phyloP scores from a whole-genome alignment of 2,329 filamentous ascomycete species.

The Cytospora schulzeri region DNA sequence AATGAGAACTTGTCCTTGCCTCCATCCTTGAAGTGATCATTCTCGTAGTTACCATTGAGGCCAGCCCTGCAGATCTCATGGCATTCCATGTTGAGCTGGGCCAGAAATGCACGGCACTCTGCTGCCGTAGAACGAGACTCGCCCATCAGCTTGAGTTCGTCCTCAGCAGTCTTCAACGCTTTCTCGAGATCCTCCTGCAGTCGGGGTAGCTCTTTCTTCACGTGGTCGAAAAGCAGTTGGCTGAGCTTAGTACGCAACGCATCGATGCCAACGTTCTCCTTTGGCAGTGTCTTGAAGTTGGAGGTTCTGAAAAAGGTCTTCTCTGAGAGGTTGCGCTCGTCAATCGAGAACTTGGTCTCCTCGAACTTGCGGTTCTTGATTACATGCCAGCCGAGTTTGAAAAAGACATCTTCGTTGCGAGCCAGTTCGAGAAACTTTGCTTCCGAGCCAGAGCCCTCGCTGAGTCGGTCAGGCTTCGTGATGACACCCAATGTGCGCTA shows the following conservation, averaged over 20 bases:
- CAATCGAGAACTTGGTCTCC: slow-evolving; percentile 30
- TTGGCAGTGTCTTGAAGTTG: not conserved
- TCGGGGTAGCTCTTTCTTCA: slow-evolving; percentile 4
- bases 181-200: not conserved
- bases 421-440: slow-evolving; percentile 12
- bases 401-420: slow-evolving; percentile 14
- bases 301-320: not conserved
- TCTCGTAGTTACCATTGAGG: slow-evolving; percentile 7
- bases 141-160: not conserved
- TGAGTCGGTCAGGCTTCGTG: slow-evolving; percentile 3
- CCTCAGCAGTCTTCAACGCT: not conserved
- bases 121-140: not conserved
- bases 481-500: slow-evolving; percentile 12
- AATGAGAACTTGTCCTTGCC: rapidly evolving
- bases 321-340: slow-evolving; percentile 3
- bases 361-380: slow-evolving; percentile 65
- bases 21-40: not conserved
- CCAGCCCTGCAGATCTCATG: slow-evolving; percentile 7
- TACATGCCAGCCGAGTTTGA: slow-evolving; percentile 42
- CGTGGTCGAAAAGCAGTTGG: slow-evolving; percentile 14
- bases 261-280: slow-evolving; percentile 9
- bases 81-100: slow-evolving; percentile 7
- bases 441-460: slow-evolving; percentile 1
- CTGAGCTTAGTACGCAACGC: not conserved
- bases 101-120: slow-evolving; percentile 7